Percentiles rank a stretch among this genome's conserved stretches.
Evolutionary conservation across 768 basidiomycete species (phyloP).

Genomic region (Kwoniella dejecticola): DNA sequence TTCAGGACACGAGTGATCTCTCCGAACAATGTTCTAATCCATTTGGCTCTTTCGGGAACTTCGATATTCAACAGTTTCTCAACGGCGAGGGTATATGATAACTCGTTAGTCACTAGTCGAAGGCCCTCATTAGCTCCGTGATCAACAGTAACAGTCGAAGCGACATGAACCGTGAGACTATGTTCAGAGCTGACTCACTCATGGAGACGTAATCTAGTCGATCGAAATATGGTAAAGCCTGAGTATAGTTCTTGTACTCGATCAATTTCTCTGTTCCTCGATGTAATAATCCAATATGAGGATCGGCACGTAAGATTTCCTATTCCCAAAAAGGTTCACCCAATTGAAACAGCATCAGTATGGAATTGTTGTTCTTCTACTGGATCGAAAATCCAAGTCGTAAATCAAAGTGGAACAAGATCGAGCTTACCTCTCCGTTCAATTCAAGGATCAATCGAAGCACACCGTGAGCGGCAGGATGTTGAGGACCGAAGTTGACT

Average conservation of each 20-base stretch:
- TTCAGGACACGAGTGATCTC: constrained; percentile 95
- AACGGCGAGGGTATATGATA: constrained; percentile 94
- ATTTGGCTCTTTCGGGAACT: constrained; percentile 94
- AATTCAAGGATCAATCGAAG: constrained; percentile 94
- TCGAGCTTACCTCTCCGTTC: constrained; percentile 74
- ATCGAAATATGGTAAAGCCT: constrained; percentile 98
- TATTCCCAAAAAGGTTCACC: too few species aligned
- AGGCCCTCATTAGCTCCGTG: background rate
- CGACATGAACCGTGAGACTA: background rate
- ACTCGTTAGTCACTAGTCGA: constrained; percentile 89
- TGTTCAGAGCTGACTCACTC: constrained; percentile 66
- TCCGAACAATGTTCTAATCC: constrained; percentile 95
- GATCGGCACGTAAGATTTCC: constrained; percentile 56
- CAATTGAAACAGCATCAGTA: background rate
- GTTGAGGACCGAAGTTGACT: constrained; percentile 99
- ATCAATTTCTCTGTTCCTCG: constrained; percentile 98
- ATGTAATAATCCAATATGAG: constrained; percentile 91
- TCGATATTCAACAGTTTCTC: constrained; percentile 97
- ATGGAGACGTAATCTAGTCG: constrained; percentile 99
- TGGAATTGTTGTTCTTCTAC: background rate
- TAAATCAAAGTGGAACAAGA: background rate
- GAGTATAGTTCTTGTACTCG: constrained; percentile 97
- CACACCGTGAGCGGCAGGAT: constrained; percentile 98
- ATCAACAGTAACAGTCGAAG: too few species aligned
- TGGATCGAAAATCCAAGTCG: too few species aligned